phyloP scores from a whole-genome alignment of 2,329 filamentous ascomycete genomes.

The Metarhizium sp. region DNA sequence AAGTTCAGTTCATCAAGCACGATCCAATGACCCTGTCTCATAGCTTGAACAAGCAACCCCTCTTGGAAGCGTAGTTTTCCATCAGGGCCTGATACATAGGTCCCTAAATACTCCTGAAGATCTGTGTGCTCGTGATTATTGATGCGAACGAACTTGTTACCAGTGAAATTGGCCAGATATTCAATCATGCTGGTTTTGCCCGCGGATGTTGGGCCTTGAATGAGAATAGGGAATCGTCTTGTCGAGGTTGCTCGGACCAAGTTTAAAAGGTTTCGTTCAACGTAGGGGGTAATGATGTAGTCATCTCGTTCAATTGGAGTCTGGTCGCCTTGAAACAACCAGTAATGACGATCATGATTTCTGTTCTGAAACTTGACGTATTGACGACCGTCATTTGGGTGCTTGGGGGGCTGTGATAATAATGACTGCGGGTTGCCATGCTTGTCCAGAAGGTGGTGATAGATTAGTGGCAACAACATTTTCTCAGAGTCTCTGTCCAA shows the following conservation, averaged over 20 bases:
- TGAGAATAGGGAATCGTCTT: constrained; percentile 80
- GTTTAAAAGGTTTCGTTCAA: constrained; percentile 90
- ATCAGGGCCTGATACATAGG: constrained; percentile 78
- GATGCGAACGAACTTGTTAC: constrained; percentile 95
- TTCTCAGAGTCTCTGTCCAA: constrained; percentile 75
- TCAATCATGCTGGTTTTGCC: constrained; percentile 99
- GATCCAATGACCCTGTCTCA: constrained; percentile 93
- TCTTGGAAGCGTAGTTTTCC: constrained; percentile 88
- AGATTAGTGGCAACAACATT: constrained; percentile 68
- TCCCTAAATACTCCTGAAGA: constrained; percentile 92
- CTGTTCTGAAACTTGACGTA: constrained; percentile 73
- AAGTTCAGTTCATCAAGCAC: constrained; percentile 96
- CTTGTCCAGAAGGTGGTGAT: constrained; percentile 67
- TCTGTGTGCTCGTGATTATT: constrained; percentile 99
- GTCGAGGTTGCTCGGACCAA: constrained; percentile 90
- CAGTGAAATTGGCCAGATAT: constrained; percentile 91
- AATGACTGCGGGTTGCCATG: constrained; percentile 60
- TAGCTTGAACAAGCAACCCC: constrained; percentile 82
- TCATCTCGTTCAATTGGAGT: constrained; percentile 63
- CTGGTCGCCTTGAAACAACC: constrained; percentile 68
- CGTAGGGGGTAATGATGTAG: constrained; percentile 94
- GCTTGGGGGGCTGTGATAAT: constrained; percentile 66
- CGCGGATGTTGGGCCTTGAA: constrained; percentile 93
- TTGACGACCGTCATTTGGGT: constrained; percentile 63
- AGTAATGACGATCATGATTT: constrained; percentile 65